A percentile compares a stretch with the other conserved stretches of the same genome.
phyloP scores from a whole-genome alignment of 2,329 filamentous ascomycete genomes.

The Aspergillus bombycis region DNA sequence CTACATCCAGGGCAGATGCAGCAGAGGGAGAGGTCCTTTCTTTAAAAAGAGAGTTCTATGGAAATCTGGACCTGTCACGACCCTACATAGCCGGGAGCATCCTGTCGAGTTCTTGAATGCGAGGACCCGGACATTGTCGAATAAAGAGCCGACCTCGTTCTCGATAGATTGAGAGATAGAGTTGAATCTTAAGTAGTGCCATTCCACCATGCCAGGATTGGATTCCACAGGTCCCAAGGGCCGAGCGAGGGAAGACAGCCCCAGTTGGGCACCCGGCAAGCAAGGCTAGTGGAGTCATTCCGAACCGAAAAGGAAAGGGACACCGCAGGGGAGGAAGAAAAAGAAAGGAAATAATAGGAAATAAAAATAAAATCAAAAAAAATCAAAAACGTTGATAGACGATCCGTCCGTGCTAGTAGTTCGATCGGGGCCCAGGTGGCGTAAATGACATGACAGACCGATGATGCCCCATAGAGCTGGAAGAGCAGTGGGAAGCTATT shows the following conservation, averaged over 20 bases:
- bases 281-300: conserved; percentile 22
- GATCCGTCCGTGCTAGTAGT: conserved; percentile 24
- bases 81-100: conserved; percentile 20
- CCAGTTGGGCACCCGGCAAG: conserved; percentile 14
- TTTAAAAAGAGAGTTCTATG: conserved; percentile 20
- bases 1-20: conserved; percentile 7
- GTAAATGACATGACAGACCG: conserved; percentile 18
- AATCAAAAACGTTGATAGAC: conserved; percentile 19
- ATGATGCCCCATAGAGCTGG: conserved; percentile 4
- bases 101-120: conserved; percentile 10
- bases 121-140: conserved; percentile 18
- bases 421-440: conserved; percentile 17
- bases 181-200: conserved; percentile 25
- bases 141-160: conserved; percentile 21
- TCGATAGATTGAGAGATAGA: conserved; percentile 28
- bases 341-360: conserved; percentile 12
- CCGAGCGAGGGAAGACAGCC: conserved; percentile 12
- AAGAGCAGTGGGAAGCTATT: conserved; percentile 7
- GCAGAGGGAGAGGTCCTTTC: conserved; percentile 13
- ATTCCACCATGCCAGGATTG: conserved; percentile 21
- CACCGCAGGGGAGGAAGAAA: background rate
- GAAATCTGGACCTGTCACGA: conserved; percentile 24
- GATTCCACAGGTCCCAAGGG: conserved; percentile 16
- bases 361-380: conserved; percentile 5
- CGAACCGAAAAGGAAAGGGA: conserved; percentile 12